phyloP scores from a whole-genome alignment of 139 green algal genomes.

The Closterium sp. region DNA sequence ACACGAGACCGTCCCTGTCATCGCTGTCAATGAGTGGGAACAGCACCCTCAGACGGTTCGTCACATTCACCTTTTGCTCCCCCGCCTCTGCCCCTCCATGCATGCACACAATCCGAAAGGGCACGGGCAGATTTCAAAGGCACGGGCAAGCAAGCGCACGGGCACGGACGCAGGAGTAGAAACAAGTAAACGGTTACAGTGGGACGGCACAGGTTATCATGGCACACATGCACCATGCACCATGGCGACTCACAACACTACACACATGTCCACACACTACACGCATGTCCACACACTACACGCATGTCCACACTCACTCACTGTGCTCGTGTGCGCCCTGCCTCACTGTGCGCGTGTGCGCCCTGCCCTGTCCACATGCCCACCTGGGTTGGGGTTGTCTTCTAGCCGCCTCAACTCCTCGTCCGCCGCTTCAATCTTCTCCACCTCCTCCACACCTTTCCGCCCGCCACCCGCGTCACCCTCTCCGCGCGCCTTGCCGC shows the following conservation, averaged over 20 bases:
- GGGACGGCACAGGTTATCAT: not conserved
- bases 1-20: not conserved
- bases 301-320: no score
- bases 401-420: not conserved
- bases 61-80: constrained; percentile 27
- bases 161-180: not conserved
- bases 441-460: not conserved
- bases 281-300: no score
- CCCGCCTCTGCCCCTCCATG: not conserved
- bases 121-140: no score
- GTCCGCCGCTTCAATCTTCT: not conserved
- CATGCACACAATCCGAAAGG: not conserved
- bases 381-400: not conserved
- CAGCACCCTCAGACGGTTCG: constrained; percentile 2
- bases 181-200: not conserved
- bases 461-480: not conserved
- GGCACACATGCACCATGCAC: no score
- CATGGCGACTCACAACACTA: not conserved
- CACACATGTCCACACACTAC: not conserved
- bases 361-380: no score
- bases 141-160: not conserved
- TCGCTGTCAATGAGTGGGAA: constrained; percentile 32
- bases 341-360: not conserved
- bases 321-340: no score
- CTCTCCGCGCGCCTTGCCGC: not conserved